Conservation (phyloP, 257 asterid genomes). For the Buddleja alternifolia region DNA sequence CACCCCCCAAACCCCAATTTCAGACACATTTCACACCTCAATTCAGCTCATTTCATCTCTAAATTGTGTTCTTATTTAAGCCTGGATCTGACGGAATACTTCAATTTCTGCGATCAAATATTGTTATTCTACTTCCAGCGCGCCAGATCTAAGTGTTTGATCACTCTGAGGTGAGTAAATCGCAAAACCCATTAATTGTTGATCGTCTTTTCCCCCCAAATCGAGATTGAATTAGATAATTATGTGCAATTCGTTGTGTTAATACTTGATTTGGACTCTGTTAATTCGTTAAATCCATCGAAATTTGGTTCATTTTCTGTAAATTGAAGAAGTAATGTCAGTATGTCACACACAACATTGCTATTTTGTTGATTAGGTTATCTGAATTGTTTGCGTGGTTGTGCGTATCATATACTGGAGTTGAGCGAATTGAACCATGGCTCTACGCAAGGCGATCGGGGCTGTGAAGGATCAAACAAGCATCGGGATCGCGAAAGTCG, state of each 20-base stretch:
- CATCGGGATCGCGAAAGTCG: conserved; percentile 79
- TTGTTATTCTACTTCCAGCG: background rate
- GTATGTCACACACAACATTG: too few species aligned
- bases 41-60: too few species aligned
- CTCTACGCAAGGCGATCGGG: conserved; percentile 89
- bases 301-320: background rate
- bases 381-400: conserved; percentile 9
- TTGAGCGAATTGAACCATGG: conserved; percentile 46
- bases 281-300: background rate
- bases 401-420: background rate
- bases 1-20: background rate
- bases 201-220: background rate
- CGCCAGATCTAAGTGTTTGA: conserved; percentile 28
- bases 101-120: conserved; percentile 5
- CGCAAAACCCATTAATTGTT: background rate
- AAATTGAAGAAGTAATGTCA: background rate
- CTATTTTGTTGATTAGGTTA: conserved; percentile 5
- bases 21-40: background rate
- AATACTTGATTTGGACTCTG: background rate
- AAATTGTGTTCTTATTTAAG: background rate
- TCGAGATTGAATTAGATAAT: background rate
- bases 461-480: conserved; percentile 89
- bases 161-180: conserved; percentile 30
- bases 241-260: background rate
- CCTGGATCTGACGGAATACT: conserved; percentile 16